Conservation (phyloP, 495 filamentous ascomycete species). For the Xylaria venustula region DNA sequence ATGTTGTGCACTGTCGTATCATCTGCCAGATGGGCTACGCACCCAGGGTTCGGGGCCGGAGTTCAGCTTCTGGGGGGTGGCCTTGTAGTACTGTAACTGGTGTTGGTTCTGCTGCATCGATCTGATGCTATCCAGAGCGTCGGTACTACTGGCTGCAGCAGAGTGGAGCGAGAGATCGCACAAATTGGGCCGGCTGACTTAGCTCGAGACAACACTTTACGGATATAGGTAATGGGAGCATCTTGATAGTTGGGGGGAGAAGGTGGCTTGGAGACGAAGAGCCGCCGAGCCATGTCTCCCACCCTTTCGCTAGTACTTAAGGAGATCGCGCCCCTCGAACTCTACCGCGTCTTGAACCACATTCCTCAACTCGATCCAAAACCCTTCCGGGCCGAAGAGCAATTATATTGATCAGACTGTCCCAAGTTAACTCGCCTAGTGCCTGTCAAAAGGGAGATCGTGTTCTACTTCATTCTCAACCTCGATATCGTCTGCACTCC, state of each 20-base stretch:
- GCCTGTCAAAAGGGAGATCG: constrained; percentile 22
- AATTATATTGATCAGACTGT: constrained; percentile 30
- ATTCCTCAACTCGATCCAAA: constrained; percentile 30
- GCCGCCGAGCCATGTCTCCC: constrained; percentile 13
- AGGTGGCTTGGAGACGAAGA: constrained; percentile 31
- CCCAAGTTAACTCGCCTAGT: constrained; percentile 20
- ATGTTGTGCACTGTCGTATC: constrained; percentile 8
- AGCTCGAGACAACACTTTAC: constrained; percentile 9
- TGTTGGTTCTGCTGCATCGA: constrained; percentile 14
- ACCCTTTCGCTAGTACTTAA: constrained; percentile 16
- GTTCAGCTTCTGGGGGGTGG: background rate
- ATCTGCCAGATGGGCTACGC: background rate
- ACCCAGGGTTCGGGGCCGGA: background rate
- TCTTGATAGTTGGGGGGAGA: constrained; percentile 21
- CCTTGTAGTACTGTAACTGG: background rate
- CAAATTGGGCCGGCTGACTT: constrained; percentile 10
- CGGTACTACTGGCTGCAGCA: background rate
- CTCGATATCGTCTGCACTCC: background rate
- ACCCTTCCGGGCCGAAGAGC: constrained; percentile 29
- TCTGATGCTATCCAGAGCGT: constrained; percentile 18
- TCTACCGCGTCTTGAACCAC: constrained; percentile 26
- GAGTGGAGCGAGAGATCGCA: constrained; percentile 10
- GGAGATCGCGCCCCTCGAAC: constrained; percentile 20
- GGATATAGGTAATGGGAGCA: constrained; percentile 25
- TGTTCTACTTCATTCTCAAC: constrained; percentile 7